Conservation (phyloP, 202 grass and related monocot species). For the Eragrostis tef region DNA sequence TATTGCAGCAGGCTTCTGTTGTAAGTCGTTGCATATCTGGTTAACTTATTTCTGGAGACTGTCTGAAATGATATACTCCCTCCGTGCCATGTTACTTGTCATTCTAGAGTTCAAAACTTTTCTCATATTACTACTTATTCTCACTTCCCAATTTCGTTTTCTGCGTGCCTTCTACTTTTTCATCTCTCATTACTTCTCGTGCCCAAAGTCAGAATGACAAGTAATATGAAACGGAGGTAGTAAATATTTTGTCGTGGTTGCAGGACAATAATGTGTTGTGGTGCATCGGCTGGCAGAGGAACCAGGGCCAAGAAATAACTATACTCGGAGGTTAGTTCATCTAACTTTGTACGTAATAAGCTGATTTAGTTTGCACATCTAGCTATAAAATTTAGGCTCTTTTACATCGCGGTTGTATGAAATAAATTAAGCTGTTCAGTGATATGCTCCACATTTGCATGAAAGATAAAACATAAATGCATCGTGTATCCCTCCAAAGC, state of each 20-base stretch:
- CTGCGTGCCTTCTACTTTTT: too few species aligned
- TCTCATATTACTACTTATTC: too few species aligned
- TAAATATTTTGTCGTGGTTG: constrained; percentile 43
- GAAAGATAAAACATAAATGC: background rate
- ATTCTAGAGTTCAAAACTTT: too few species aligned
- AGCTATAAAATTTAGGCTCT: background rate
- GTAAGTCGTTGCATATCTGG: constrained; percentile 56
- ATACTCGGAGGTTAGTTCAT: constrained; percentile 87
- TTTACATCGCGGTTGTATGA: background rate
- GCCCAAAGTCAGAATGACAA: too few species aligned
- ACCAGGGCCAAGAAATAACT: constrained; percentile 74
- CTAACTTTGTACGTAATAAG: constrained; percentile 21
- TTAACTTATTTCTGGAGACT: constrained; percentile 35
- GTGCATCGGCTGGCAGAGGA: constrained; percentile 99
- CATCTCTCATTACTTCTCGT: too few species aligned
- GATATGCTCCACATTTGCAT: background rate
- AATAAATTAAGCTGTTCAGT: background rate
- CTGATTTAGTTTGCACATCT: constrained; percentile 9
- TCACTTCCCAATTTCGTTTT: too few species aligned
- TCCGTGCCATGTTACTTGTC: too few species aligned
- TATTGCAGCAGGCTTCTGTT: constrained; percentile 72
- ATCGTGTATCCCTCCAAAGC: background rate
- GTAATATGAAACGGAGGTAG: too few species aligned
- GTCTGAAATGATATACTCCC: constrained; percentile 16
- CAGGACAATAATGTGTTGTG: constrained; percentile 78